Evolutionary conservation across 2,329 filamentous ascomycete species (phyloP), one percentile per base, ranked within the genome.

Genomic region (Ophiocordyceps camponoti-leonardi): DNA sequence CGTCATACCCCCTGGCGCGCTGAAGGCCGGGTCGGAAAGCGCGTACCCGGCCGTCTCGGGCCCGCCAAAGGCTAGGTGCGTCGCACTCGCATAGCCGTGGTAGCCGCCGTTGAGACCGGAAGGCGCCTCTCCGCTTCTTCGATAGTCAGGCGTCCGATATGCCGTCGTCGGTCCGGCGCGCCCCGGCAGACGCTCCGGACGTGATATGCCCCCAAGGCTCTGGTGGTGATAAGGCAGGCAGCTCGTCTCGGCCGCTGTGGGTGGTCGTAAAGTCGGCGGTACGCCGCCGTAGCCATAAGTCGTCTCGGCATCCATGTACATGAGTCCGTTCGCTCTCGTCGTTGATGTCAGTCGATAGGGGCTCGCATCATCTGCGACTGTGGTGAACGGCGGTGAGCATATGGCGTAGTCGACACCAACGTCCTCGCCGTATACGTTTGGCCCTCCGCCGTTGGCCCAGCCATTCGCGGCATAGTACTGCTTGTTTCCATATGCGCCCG

Each of bases 251-350:
- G 23, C 8, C 5, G 23, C 23, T 33, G 31, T 16, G 11, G 31
- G 31, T 11, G 31, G 31, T 13, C 31, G n/a, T n/a, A n/a, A n/a
- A n/a, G n/a, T n/a, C n/a, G n/a, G n/a, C n/a, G n/a, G 31, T 12
- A 50, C 52, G 2, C 42, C 48, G 30, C 46, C 46, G 44, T 58
- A 62, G 33, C 51, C 49, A 39, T 59, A 61, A 37, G 46, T 49
- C 12, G 51, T 45, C 20, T 59, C 56, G 30, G 55, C 42, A 20
- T 59, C 56, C 16, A 56, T 47, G 31, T 56, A 61, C 33, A 59
- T 31, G 22, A 48, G 30, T 20, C 45, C 45, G 41, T 41, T 49
- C 31, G 49, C 44, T 41, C 56, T 58, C 10, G 45, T 33, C 1
- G 46, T 45, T n/a, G 49, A 45, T 4, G 47, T 41, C 42, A 59